A percentile compares a stretch with the other conserved stretches of the same genome.
phyloP scores from a whole-genome alignment of 768 basidiomycete genomes.

The Hortiboletus flavorubellus region DNA sequence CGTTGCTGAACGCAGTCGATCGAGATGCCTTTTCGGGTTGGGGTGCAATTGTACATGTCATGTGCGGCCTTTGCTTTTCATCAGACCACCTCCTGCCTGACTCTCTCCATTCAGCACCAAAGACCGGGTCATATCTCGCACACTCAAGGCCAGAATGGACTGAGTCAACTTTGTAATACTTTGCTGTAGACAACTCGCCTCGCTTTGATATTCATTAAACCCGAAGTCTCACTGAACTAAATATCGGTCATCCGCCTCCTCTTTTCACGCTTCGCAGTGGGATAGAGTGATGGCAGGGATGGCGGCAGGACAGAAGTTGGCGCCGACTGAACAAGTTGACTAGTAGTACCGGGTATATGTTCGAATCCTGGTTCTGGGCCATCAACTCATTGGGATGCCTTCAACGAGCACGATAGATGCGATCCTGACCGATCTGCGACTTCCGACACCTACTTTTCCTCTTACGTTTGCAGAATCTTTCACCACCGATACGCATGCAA shows the following conservation, averaged over 20 bases:
- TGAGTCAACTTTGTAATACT: constrained; percentile 34
- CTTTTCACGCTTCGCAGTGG: not conserved
- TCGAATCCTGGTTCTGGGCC: not conserved
- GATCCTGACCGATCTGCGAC: constrained; percentile 12
- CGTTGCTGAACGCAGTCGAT: constrained; percentile 90
- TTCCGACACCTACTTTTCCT: constrained; percentile 15
- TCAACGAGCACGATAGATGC: constrained; percentile 3
- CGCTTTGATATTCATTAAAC: not conserved
- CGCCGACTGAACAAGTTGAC: not conserved
- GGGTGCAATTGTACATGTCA: constrained; percentile 93
- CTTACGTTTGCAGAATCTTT: constrained; percentile 14
- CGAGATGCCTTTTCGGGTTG: constrained; percentile 96
- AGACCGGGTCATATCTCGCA: constrained; percentile 76
- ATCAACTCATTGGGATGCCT: constrained; percentile 5
- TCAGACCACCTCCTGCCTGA: constrained; percentile 7
- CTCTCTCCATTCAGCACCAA: constrained; percentile 49
- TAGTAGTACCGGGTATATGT: not conserved
- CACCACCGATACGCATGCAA: not conserved
- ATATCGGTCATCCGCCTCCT: not conserved
- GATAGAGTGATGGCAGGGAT: not conserved
- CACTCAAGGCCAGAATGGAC: constrained; percentile 90
- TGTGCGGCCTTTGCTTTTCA: constrained; percentile 53
- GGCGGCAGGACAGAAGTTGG: not conserved
- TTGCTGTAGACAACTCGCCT: constrained; percentile 20
- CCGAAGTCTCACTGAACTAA: too few species aligned